Base-by-base conservation (phyloP, 1,284 basidiomycete genomes). In the Rhodotorula glutinis region DNA sequence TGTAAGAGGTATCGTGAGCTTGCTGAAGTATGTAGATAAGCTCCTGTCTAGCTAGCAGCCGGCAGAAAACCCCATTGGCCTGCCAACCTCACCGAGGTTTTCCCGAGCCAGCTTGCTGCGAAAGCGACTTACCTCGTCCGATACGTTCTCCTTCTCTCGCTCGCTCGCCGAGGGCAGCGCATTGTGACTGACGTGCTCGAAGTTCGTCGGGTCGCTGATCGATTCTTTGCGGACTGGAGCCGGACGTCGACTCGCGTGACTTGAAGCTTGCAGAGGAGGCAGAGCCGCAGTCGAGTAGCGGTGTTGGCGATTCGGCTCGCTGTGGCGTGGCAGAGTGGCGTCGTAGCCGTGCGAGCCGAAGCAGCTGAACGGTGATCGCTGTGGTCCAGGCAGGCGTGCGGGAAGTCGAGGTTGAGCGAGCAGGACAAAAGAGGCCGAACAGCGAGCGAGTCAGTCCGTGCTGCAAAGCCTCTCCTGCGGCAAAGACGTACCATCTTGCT, bases 311-410 rank as follows among this genome's bases (percentile, higher is more conserved):
- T 27, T 21, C 16, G 47, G 16, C n/a, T 40, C 40, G 11, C 17
- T 30, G 62, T 29, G 25, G 1, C 51, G 56, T 11, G 62, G 62
- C 27, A 58, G 56, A 1, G 62, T 53, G n/a, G 53, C 53, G 49
- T 53, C 62, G 57, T 63, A 49, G 11, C 56, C 52, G 2, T 57
- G 19, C 3, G 56, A 33, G 9, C 23, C 3, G 27, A 63, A 53
- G 44, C 62, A 63, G 56, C 44, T 47, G 52, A 58, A 57, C 8
- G 46, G 53, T 7, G 44, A 51, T 17, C 25, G 47, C 29, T 30
- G 53, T 25, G 13, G 25, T 8, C n/a, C 27, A 13, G 49, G 27
- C 10, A 13, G 25, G 5, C 43, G 43, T 9, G 5, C 5, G 25
- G 13, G 38, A 5, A 11, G 59, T 14, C 10, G 27, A 4, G 46